Percentiles rank a stretch among this genome's conserved stretches.
Evolutionary conservation across 352 stramenopile species (phyloP).

Genomic region (Globisporangium polare): DNA sequence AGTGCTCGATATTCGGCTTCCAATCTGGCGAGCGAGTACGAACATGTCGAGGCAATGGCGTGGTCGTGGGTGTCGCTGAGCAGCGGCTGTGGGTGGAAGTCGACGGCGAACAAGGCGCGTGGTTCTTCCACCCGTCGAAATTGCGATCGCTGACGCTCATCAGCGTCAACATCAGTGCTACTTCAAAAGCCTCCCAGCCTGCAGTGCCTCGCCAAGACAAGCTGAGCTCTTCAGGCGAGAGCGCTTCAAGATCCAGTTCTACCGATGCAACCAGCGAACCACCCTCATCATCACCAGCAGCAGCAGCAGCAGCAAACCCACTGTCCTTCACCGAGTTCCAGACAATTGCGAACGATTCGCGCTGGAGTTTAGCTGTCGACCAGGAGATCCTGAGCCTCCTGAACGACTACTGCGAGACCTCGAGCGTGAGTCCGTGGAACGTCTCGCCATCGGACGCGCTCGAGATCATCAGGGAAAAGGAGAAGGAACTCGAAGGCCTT

Average conservation of each 20-base stretch:
- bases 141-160: slow-evolving; percentile 37
- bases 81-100: slow-evolving; percentile 76
- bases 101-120: slow-evolving; percentile 67
- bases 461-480: slow-evolving; percentile 19
- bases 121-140: slow-evolving; percentile 78
- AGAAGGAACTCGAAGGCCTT: slow-evolving; percentile 4
- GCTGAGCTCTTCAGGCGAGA: background rate
- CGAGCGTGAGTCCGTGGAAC: slow-evolving; percentile 62
- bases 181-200: background rate
- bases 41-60: slow-evolving; percentile 68
- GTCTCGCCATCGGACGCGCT: slow-evolving; percentile 35
- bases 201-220: background rate
- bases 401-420: slow-evolving; percentile 54
- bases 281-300: background rate
- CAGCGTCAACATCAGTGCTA: background rate
- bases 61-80: slow-evolving; percentile 57
- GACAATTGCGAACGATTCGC: slow-evolving; percentile 23
- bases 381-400: slow-evolving; percentile 33
- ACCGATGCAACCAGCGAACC: no score
- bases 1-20: slow-evolving; percentile 44
- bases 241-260: background rate
- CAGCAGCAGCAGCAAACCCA: background rate
- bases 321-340: slow-evolving; percentile 23
- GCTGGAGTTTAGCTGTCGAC: slow-evolving; percentile 43
- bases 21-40: slow-evolving; percentile 55